Percentiles rank a stretch among this genome's conserved stretches.
Conservation (phyloP, 208 protist species). For the Sergeia podlipaevii region DNA sequence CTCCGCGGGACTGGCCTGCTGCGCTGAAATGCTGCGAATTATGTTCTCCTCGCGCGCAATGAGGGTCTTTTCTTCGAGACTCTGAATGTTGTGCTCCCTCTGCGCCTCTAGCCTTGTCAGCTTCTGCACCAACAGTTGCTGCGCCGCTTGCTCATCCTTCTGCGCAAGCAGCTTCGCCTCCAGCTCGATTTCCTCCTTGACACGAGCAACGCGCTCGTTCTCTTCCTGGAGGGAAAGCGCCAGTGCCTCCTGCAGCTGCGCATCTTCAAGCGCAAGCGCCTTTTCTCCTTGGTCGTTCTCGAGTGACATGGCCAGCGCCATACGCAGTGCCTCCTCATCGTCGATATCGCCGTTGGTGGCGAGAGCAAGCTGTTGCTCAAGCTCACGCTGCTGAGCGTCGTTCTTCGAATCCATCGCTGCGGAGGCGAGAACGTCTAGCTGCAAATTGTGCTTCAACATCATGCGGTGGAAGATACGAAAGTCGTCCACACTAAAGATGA, state of each 20-base stretch:
- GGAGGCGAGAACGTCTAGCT: constrained; percentile 83
- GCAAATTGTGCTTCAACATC: constrained; percentile 91
- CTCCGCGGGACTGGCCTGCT: no score
- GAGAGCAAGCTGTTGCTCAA: constrained; percentile 11
- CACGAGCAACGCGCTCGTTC: constrained; percentile 19
- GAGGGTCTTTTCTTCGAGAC: constrained; percentile 40
- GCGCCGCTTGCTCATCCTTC: constrained; percentile 9
- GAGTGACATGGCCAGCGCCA: constrained; percentile 73
- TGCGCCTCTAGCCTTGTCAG: constrained; percentile 35
- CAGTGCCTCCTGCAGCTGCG: constrained; percentile 62
- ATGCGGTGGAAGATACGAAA: constrained; percentile 86
- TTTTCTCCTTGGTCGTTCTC: constrained; percentile 31
- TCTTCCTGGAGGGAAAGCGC: constrained; percentile 51
- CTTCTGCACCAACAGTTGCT: constrained; percentile 28
- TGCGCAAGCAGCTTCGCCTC: constrained; percentile 14
- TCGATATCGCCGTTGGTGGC: constrained; percentile 47
- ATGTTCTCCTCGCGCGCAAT: constrained; percentile 37
- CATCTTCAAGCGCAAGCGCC: constrained; percentile 58
- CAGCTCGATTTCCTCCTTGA: constrained; percentile 13
- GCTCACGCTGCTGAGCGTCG: constrained; percentile 11
- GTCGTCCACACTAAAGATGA: constrained; percentile 84
- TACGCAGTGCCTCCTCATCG: constrained; percentile 71
- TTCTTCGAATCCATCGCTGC: no score
- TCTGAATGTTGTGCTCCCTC: constrained; percentile 45
- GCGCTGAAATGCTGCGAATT: constrained; percentile 22